Conservation (phyloP, 2,329 filamentous ascomycete species). For the Helminthosporium solani region DNA sequence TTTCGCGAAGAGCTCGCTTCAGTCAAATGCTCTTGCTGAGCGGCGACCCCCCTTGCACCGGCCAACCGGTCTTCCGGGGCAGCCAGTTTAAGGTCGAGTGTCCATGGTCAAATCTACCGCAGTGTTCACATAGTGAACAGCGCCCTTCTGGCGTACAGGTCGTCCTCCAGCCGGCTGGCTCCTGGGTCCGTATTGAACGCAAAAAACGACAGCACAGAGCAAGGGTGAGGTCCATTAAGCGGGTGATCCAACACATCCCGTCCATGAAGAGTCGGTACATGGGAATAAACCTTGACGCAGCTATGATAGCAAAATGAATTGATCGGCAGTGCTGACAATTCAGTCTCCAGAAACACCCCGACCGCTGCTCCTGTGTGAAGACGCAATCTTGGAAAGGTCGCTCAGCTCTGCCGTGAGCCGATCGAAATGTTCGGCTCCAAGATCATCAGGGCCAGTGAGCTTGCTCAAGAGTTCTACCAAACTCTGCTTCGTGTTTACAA, state of each 20-base stretch:
- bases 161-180: background rate
- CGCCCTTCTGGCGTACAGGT: background rate
- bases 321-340: background rate
- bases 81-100: background rate
- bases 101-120: background rate
- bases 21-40: background rate
- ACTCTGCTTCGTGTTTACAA: constrained; percentile 36
- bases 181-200: background rate
- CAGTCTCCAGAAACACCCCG: background rate
- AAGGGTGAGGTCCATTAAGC: background rate
- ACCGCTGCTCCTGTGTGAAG: constrained; percentile 26
- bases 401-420: constrained; percentile 39
- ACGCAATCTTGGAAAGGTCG: constrained; percentile 37
- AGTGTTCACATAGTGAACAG: background rate
- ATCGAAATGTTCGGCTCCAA: constrained; percentile 29
- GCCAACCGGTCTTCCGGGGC: background rate
- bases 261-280: constrained; percentile 8
- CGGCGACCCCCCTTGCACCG: background rate
- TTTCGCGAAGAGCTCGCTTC: background rate
- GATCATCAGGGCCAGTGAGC: constrained; percentile 36
- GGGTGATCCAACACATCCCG: background rate
- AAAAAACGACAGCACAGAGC: background rate
- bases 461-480: constrained; percentile 36
- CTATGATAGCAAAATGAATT: constrained; percentile 1
- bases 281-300: constrained; percentile 32